Evolutionary conservation across 2,329 filamentous ascomycete species (phyloP).

Genomic region (Fusarium sublunatum): DNA sequence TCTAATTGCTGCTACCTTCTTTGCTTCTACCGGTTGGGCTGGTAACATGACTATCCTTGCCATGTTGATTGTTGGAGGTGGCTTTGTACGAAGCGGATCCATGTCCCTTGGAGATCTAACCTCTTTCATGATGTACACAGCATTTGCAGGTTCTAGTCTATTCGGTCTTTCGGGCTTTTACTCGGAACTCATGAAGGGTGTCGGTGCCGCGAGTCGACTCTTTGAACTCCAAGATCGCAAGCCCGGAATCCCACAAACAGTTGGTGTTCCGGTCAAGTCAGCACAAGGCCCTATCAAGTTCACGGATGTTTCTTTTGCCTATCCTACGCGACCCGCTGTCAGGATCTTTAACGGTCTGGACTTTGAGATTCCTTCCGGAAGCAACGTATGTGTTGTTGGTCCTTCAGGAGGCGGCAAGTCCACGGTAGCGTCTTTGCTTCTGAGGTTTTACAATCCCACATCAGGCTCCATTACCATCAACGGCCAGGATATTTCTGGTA

Average conservation of each 20-base stretch:
- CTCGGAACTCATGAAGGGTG: constrained; percentile 98
- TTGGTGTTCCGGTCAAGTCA: constrained; percentile 80
- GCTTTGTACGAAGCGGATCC: constrained; percentile 85
- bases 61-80: constrained; percentile 88
- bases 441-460: constrained; percentile 91
- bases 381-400: constrained; percentile 95
- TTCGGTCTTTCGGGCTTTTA: constrained; percentile 97
- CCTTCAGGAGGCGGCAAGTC: constrained; percentile 97
- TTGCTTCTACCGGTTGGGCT: constrained; percentile 85
- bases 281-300: constrained; percentile 92
- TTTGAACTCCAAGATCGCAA: constrained; percentile 95
- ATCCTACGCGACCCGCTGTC: constrained; percentile 92
- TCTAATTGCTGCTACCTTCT: constrained; percentile 90
- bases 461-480: constrained; percentile 83
- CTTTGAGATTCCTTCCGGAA: constrained; percentile 92
- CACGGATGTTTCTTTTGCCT: constrained; percentile 85
- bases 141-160: constrained; percentile 84
- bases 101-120: constrained; percentile 94
- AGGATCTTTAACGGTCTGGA: constrained; percentile 88
- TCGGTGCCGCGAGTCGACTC: constrained; percentile 92
- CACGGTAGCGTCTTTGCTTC: constrained; percentile 89
- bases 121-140: constrained; percentile 98
- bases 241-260: constrained; percentile 87
- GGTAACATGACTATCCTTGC: constrained; percentile 97
- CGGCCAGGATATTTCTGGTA: constrained; percentile 80